Percentiles rank a stretch among this genome's conserved stretches.
Evolutionary conservation across 164 flowering plant species (phyloP).

Genomic region (Magnolia kwangsiensis): DNA sequence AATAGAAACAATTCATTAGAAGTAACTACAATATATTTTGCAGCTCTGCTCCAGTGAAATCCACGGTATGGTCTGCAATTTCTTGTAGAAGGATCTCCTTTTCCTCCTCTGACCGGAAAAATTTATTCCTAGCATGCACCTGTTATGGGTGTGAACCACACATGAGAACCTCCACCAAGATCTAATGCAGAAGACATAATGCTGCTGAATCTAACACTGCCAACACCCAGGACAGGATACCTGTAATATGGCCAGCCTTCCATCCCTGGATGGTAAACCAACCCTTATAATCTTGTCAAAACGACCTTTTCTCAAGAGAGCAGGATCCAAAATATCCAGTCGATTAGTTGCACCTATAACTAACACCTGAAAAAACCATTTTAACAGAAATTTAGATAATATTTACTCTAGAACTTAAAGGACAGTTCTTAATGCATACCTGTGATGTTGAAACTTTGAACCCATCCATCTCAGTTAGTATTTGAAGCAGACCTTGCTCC

Average conservation of each 20-base stretch:
- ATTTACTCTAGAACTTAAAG: neutral
- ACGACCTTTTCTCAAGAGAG: slow-evolving; percentile 94
- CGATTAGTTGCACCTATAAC: slow-evolving; percentile 98
- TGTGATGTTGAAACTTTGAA: slow-evolving; percentile 87
- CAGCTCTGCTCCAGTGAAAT: slow-evolving; percentile 97
- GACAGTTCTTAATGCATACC: slow-evolving; percentile 31
- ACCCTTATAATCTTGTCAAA: slow-evolving; percentile 96
- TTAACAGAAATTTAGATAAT: slow-evolving; percentile 15
- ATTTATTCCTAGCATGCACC: slow-evolving; percentile 98
- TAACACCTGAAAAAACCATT: slow-evolving; percentile 56
- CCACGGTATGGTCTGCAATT: slow-evolving; percentile 77
- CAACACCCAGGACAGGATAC: slow-evolving; percentile 30
- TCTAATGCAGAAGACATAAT: neutral
- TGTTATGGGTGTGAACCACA: slow-evolving; percentile 18
- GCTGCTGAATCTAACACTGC: neutral
- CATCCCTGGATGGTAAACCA: slow-evolving; percentile 93
- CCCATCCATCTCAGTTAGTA: slow-evolving; percentile 97
- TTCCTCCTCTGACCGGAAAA: slow-evolving; percentile 79
- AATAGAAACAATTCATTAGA: neutral
- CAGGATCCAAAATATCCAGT: slow-evolving; percentile 93
- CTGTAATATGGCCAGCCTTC: slow-evolving; percentile 85
- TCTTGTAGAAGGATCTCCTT: slow-evolving; percentile 70
- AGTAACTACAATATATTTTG: slow-evolving; percentile 76
- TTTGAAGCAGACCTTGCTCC: slow-evolving; percentile 96
- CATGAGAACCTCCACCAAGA: slow-evolving; percentile 11